Base-by-base conservation (phyloP, 176 grass and related monocot species). In the Pharus latifolius region DNA sequence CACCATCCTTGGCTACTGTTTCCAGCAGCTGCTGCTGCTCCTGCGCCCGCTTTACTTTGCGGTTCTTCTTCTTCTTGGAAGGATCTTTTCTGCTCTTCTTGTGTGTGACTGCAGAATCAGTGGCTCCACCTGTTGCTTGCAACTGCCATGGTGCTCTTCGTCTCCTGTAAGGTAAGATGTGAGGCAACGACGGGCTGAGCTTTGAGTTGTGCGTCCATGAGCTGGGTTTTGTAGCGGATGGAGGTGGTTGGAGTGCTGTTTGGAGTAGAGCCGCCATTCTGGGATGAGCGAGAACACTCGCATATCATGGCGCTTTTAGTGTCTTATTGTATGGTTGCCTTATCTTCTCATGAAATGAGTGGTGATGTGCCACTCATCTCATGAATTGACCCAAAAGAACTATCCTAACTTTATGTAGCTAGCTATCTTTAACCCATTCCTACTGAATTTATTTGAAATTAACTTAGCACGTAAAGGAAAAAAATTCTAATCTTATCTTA, bases 241-340 rank as follows among this genome's bases (percentile, higher is more conserved):
- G 49, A 19, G 59, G 56, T 29, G 76, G 55, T 12, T 55, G 65
- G 25, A 65, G 57, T 41, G 58, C 65, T 5, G 47, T 29, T 47
- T 76, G 86, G 64, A 88, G 81, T 22, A 88, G 64, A 38, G 86
- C 48, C 7, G 69, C 64, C 86, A 88, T 88, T 51, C 3, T 29
- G 1, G 17, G 6, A 14, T 50, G 55, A 41, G 67, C 53, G 61
- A 70, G 30, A 50, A 32, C 64, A 13, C 56, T 15, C 3, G 48
- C 56, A 7, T 28, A 49, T n/a, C 5, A 2, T 75, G 45, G 31
- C 38, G 35, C 20, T 49, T 61, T 49, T 20, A 14, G 14, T 28
- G n/a, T n/a, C n/a, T n/a, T n/a, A n/a, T n/a, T n/a, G n/a, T n/a
- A n/a, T n/a, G n/a, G n/a, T n/a, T n/a, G n/a, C n/a, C n/a, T n/a